These are phyloP conservation scores for Fusarium sp. DNA, from an alignment of 2,329 filamentous ascomycete genomes.

Conservation along the genomic window DNA sequence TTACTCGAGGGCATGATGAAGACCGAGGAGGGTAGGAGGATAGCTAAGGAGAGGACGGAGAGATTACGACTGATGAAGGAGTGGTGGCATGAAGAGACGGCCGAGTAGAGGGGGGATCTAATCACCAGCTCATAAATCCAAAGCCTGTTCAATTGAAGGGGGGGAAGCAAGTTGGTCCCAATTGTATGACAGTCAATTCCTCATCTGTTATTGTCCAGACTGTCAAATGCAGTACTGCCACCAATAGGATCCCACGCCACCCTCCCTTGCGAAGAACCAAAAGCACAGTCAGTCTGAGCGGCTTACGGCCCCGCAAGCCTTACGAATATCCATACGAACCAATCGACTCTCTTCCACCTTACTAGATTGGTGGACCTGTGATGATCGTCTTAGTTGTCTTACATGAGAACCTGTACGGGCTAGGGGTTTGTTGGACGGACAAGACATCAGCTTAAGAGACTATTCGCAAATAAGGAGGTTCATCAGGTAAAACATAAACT, in stretches of 20 bases:
- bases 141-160: not conserved
- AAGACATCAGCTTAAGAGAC: conserved; percentile 28
- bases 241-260: not conserved
- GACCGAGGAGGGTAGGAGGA: conserved; percentile 66
- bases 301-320: conserved; percentile 14
- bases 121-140: conserved; percentile 3
- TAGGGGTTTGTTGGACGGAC: conserved; percentile 8
- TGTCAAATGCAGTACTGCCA: not conserved
- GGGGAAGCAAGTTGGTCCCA: conserved; percentile 1
- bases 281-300: conserved; percentile 25
- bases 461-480: conserved; percentile 12
- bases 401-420: conserved; percentile 41
- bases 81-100: conserved; percentile 70
- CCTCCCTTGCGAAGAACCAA: conserved; percentile 3
- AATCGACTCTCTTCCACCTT: conserved; percentile 19
- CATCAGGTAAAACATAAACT: conserved; percentile 11
- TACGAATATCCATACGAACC: conserved; percentile 21
- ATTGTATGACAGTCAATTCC: not conserved
- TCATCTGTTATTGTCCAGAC: not conserved
- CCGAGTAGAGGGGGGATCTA: conserved; percentile 8
- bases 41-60: conserved; percentile 67
- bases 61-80: conserved; percentile 65
- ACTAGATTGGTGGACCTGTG: conserved; percentile 18
- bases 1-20: conserved; percentile 75
- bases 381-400: conserved; percentile 22